Conservation (phyloP, 2,329 filamentous ascomycete genomes). For the Fusarium keratoplasticum region DNA sequence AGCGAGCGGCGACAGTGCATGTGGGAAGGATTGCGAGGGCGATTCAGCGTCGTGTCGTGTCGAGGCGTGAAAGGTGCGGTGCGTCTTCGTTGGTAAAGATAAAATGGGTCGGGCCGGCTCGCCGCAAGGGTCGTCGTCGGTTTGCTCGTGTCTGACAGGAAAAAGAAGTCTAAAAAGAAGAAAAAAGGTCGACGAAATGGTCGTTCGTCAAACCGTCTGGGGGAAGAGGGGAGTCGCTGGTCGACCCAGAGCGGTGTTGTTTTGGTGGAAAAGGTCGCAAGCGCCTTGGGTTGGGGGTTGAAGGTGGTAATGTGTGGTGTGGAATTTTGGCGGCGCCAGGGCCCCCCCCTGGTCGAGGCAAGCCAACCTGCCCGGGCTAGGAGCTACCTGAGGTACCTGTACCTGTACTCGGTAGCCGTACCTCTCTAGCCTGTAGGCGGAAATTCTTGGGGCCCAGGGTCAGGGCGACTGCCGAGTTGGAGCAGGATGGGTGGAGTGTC, state of each 20-base stretch:
- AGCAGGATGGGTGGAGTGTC: slow-evolving; percentile 31
- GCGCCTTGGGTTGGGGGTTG: slow-evolving; percentile 42
- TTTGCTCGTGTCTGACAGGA: slow-evolving; percentile 13
- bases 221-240: slow-evolving; percentile 30
- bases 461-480: slow-evolving; percentile 45
- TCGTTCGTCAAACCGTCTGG: slow-evolving; percentile 10
- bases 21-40: slow-evolving; percentile 11
- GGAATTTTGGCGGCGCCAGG: slow-evolving; percentile 43
- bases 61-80: slow-evolving; percentile 5
- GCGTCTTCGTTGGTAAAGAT: neutral
- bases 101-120: slow-evolving; percentile 9
- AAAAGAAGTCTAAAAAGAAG: neutral
- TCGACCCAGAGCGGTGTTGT: slow-evolving; percentile 44
- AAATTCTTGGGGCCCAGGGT: slow-evolving; percentile 40
- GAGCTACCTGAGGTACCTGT: slow-evolving; percentile 29
- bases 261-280: slow-evolving; percentile 46
- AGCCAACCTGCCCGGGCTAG: slow-evolving; percentile 1
- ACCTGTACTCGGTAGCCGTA: slow-evolving; percentile 19
- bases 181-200: slow-evolving; percentile 24
- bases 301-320: slow-evolving; percentile 42
- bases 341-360: slow-evolving; percentile 34
- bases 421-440: slow-evolving; percentile 30
- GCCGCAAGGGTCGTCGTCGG: slow-evolving; percentile 6
- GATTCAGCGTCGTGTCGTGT: slow-evolving; percentile 37
- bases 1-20: neutral